Percentiles rank a stretch among this genome's conserved stretches.
Conservation (phyloP, 345 rosid genomes). For the Fremontodendron californicum region DNA sequence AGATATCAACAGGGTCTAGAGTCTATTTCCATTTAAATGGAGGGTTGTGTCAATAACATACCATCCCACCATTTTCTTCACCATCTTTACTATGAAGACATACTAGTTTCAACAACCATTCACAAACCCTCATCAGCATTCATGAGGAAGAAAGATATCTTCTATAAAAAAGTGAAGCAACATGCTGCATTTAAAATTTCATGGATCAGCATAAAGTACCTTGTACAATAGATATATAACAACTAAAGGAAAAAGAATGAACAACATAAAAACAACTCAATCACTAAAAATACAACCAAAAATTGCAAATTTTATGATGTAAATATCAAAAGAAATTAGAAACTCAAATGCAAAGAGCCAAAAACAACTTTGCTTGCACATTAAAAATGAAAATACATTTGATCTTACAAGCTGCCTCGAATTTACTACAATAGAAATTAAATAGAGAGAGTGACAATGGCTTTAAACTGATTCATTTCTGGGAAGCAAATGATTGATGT, state of each 20-base stretch:
- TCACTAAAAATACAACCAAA: not conserved
- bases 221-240: not conserved
- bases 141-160: slow-evolving; percentile 5
- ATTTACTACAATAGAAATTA: not conserved
- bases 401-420: not conserved
- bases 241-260: not conserved
- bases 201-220: slow-evolving; percentile 19
- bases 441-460: not conserved
- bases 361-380: not conserved
- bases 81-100: slow-evolving; percentile 21
- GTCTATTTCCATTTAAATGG: slow-evolving; percentile 3
- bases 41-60: slow-evolving; percentile 7
- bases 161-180: slow-evolving; percentile 11
- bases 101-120: slow-evolving; percentile 33
- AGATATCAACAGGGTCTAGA: slow-evolving; percentile 6
- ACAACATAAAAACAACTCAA: not conserved
- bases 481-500: not conserved
- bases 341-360: not conserved
- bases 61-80: slow-evolving; percentile 26
- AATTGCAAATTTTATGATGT: not conserved
- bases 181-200: slow-evolving; percentile 21
- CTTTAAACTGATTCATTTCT: not conserved
- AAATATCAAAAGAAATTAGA: not conserved
- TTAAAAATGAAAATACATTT: not conserved
- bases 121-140: slow-evolving; percentile 29